Conservation (phyloP, 129 eudicot genomes). For the Ambrosia artemisiifolia region DNA sequence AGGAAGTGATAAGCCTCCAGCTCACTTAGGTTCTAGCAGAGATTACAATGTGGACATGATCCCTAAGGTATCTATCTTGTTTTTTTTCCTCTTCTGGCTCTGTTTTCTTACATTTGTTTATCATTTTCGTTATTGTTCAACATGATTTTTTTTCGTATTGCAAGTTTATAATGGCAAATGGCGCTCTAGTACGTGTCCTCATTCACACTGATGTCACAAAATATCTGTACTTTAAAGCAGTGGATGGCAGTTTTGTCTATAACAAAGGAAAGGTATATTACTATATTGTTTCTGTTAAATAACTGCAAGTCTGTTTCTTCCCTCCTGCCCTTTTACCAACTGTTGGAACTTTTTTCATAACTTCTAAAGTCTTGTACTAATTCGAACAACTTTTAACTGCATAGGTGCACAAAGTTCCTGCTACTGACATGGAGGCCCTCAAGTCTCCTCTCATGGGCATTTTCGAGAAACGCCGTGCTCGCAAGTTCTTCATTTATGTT, state of each 20-base stretch:
- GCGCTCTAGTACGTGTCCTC: conserved; percentile 89
- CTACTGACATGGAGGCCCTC: conserved; percentile 87
- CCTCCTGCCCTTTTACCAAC: neutral
- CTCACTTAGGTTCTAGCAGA: conserved; percentile 88
- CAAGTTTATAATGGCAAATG: conserved; percentile 93
- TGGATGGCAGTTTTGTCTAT: conserved; percentile 94
- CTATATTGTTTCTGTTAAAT: conserved; percentile 20
- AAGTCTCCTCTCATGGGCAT: conserved; percentile 91
- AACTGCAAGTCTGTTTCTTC: neutral
- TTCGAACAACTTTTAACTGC: neutral
- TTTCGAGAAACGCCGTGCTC: conserved; percentile 92
- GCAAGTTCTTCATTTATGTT: conserved; percentile 85
- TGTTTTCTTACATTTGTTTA: neutral
- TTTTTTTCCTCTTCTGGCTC: neutral
- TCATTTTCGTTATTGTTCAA: neutral
- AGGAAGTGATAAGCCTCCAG: conserved; percentile 94
- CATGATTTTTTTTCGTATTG: conserved; percentile 5
- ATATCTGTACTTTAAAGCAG: conserved; percentile 83
- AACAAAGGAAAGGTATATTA: conserved; percentile 84
- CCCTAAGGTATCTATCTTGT: conserved; percentile 62
- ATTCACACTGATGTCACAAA: conserved; percentile 97
- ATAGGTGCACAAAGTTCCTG: conserved; percentile 85
- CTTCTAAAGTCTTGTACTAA: neutral
- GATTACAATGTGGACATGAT: conserved; percentile 98
- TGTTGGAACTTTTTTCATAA: neutral